A percentile compares a stretch with the other conserved stretches of the same genome.
Conservation (phyloP, 164 flowering plant genomes). For the Sedum album region DNA sequence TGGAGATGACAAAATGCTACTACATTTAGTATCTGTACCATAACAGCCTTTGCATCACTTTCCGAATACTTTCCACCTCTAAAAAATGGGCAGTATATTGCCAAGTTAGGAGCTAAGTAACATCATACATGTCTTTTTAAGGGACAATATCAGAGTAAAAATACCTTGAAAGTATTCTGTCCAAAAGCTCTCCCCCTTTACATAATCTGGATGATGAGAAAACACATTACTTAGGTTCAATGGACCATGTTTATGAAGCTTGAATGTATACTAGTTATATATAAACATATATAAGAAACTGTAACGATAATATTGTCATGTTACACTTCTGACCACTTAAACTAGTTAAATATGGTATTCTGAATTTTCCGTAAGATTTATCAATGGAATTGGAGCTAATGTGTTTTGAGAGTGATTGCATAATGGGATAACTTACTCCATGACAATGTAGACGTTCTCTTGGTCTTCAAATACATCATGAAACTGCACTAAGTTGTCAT, state of each 20-base stretch:
- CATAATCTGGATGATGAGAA: slow-evolving; percentile 56
- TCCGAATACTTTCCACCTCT: slow-evolving; percentile 96
- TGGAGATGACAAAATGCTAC: slow-evolving; percentile 92
- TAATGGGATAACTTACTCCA: slow-evolving; percentile 64
- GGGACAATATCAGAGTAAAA: slow-evolving; percentile 6
- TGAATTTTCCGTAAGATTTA: neutral
- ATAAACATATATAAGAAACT: neutral
- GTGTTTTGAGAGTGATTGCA: neutral
- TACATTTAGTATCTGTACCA: slow-evolving; percentile 73
- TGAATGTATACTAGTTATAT: neutral
- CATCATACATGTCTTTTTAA: neutral
- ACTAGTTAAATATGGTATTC: neutral
- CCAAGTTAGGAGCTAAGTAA: neutral
- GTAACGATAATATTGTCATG: neutral
- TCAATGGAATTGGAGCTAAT: neutral
- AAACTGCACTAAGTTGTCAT: slow-evolving; percentile 64
- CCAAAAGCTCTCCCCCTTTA: slow-evolving; percentile 97
- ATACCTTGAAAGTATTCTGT: slow-evolving; percentile 88
- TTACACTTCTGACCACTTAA: neutral
- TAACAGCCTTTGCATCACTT: slow-evolving; percentile 77
- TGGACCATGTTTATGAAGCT: neutral
- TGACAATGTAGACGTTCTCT: slow-evolving; percentile 77
- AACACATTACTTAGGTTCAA: slow-evolving; percentile 1
- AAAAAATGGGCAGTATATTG: neutral
- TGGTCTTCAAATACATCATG: slow-evolving; percentile 86